Conservation (phyloP, 495 filamentous ascomycete genomes). For the Hapsidospora chrysogenum region DNA sequence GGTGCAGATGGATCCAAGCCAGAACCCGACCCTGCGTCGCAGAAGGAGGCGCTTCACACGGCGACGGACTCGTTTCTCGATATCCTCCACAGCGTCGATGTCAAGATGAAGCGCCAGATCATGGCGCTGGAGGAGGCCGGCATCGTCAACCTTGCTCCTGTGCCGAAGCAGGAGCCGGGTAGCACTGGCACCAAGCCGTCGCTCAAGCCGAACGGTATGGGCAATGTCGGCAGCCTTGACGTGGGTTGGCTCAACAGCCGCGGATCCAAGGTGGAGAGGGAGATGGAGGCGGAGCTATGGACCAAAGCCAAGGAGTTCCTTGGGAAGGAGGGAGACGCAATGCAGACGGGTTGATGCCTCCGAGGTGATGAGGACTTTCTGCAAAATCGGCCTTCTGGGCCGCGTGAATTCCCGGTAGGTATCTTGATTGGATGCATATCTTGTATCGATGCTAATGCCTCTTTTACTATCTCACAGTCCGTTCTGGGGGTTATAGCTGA, state of each 20-base stretch:
- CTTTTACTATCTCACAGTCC: not conserved
- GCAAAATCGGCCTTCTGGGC: not conserved
- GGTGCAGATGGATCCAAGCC: slow-evolving; percentile 1
- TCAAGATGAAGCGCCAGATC: slow-evolving; percentile 58
- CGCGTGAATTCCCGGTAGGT: not conserved
- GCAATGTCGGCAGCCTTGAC: slow-evolving; percentile 48
- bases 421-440: not conserved
- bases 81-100: slow-evolving; percentile 52
- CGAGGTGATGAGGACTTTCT: not conserved
- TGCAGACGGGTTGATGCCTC: slow-evolving; percentile 10
- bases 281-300: slow-evolving; percentile 71
- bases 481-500: not conserved
- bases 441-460: not conserved
- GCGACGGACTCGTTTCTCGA: slow-evolving; percentile 49
- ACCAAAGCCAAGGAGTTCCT: slow-evolving; percentile 30
- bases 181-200: slow-evolving; percentile 6
- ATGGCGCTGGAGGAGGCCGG: slow-evolving; percentile 62
- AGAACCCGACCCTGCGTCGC: slow-evolving; percentile 18
- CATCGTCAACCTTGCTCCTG: slow-evolving; percentile 36
- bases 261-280: slow-evolving; percentile 55
- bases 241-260: slow-evolving; percentile 75
- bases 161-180: not conserved
- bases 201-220: slow-evolving; percentile 30
- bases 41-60: slow-evolving; percentile 41
- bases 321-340: not conserved